Percentiles rank a stretch among this genome's conserved stretches.
Evolutionary conservation across 1,284 basidiomycete species (phyloP).

Genomic region (Lentinus polychrous): DNA sequence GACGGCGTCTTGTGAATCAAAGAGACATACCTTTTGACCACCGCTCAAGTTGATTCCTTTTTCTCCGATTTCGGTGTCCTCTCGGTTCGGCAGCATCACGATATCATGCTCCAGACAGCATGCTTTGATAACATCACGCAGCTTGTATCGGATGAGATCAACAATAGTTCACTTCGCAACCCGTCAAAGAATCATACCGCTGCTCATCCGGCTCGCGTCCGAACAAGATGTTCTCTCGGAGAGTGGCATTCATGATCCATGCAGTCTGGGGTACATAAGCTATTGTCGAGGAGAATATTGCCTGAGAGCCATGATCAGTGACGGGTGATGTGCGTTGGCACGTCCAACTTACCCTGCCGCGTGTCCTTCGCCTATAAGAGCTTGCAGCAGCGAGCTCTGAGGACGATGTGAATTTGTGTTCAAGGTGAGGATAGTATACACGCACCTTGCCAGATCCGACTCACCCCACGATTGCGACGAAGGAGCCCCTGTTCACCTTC

Average conservation of each 20-base stretch:
- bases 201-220: constrained; percentile 51
- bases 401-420: background rate
- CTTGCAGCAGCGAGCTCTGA: constrained; percentile 61
- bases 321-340: background rate
- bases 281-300: constrained; percentile 59
- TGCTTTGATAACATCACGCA: constrained; percentile 48
- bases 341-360: constrained; percentile 37
- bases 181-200: constrained; percentile 25
- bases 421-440: constrained; percentile 9
- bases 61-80: constrained; percentile 80
- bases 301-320: constrained; percentile 27
- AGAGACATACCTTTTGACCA: constrained; percentile 41
- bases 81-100: constrained; percentile 56
- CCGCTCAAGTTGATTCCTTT: constrained; percentile 69
- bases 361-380: constrained; percentile 66
- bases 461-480: constrained; percentile 67
- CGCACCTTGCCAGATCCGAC: constrained; percentile 68
- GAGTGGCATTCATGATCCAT: constrained; percentile 74
- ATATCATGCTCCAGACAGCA: constrained; percentile 64
- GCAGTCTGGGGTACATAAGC: constrained; percentile 74
- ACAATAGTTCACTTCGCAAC: background rate
- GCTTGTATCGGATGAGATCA: constrained; percentile 27
- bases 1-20: constrained; percentile 1
- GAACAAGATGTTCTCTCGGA: constrained; percentile 64
- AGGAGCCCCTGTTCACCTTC: constrained; percentile 52